Conservation (phyloP, 371 early-diverging fungal species). For the Amoeboaphelidium protococcarum region DNA sequence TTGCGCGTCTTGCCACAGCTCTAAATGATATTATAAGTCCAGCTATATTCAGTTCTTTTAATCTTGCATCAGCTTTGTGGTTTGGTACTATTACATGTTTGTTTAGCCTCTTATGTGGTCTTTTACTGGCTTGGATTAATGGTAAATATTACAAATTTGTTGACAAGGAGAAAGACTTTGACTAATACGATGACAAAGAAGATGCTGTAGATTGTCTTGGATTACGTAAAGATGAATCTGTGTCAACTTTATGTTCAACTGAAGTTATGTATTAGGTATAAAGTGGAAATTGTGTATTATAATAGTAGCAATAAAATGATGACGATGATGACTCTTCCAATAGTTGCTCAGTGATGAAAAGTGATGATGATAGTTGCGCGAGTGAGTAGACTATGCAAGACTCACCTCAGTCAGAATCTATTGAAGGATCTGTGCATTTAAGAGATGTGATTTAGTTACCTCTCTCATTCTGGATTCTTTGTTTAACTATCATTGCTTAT, state of each 20-base stretch:
- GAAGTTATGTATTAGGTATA: not conserved
- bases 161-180: constrained; percentile 6
- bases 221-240: constrained; percentile 1
- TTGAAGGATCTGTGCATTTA: constrained; percentile 13
- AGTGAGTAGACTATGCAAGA: not conserved
- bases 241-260: not conserved
- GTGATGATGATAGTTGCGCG: not conserved
- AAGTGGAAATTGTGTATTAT: constrained; percentile 1
- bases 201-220: not conserved
- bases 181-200: constrained; percentile 1
- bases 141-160: not conserved
- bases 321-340: not conserved
- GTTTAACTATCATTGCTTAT: constrained; percentile 8
- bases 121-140: not conserved
- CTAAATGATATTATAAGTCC: constrained; percentile 15
- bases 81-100: constrained; percentile 3
- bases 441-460: constrained; percentile 8
- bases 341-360: not conserved
- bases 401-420: constrained; percentile 3
- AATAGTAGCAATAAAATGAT: not conserved
- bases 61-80: constrained; percentile 3
- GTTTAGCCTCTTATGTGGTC: not conserved
- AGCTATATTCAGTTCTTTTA: not conserved
- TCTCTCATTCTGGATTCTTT: constrained; percentile 13
- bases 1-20: constrained; percentile 18